phyloP scores from a whole-genome alignment of 2,329 filamentous ascomycete species.

The Xylariaceae sp. region DNA sequence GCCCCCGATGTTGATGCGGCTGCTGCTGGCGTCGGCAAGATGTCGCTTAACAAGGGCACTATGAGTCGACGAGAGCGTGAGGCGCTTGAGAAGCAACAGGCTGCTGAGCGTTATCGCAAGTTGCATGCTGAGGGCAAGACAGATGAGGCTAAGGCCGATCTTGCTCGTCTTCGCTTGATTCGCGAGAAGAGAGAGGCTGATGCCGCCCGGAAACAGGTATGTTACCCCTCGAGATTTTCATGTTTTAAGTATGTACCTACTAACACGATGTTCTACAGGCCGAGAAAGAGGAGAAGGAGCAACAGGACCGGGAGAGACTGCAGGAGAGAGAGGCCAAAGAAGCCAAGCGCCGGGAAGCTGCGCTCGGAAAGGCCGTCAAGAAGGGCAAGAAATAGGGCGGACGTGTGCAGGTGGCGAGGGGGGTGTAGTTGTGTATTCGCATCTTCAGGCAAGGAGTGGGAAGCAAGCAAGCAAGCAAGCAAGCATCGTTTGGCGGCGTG shows the following conservation, averaged over 20 bases:
- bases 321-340: slow-evolving; percentile 51
- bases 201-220: slow-evolving; percentile 73
- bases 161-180: slow-evolving; percentile 77
- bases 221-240: slow-evolving; percentile 25
- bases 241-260: too few relatives aligned
- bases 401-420: not conserved
- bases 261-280: slow-evolving; percentile 38
- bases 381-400: slow-evolving; percentile 40
- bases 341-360: slow-evolving; percentile 51
- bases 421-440: not conserved
- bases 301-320: slow-evolving; percentile 43
- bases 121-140: slow-evolving; percentile 93
- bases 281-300: slow-evolving; percentile 54
- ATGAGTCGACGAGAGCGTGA: slow-evolving; percentile 56
- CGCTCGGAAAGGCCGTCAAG: slow-evolving; percentile 41
- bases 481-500: too few relatives aligned
- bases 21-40: slow-evolving; percentile 51
- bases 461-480: not conserved
- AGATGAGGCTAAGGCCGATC: slow-evolving; percentile 84
- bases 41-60: slow-evolving; percentile 47
- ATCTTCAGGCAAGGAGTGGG: not conserved
- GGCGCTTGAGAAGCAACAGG: slow-evolving; percentile 78
- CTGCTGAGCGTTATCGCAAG: slow-evolving; percentile 86
- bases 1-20: slow-evolving; percentile 42
- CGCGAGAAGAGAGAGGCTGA: slow-evolving; percentile 82